phyloP scores from a whole-genome alignment of 257 asterid species.

The Primulina tabacum region DNA sequence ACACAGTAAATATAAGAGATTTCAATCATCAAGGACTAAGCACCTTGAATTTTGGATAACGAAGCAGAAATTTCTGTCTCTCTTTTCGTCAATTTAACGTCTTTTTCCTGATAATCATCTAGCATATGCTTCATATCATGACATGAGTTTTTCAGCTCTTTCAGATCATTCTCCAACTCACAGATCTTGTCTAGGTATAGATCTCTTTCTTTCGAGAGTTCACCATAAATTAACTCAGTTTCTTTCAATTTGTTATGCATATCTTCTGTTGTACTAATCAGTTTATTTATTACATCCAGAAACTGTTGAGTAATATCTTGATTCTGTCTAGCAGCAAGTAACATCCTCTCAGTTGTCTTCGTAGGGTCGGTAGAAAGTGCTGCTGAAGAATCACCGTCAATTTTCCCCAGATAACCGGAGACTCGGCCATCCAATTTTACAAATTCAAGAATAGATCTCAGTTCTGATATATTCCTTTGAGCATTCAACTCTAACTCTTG shows the following conservation, averaged over 20 bases:
- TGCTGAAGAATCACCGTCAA: slow-evolving; percentile 33
- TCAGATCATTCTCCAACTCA: slow-evolving; percentile 63
- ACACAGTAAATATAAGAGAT: slow-evolving; percentile 12
- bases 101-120: slow-evolving; percentile 49
- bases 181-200: slow-evolving; percentile 39
- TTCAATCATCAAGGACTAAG: slow-evolving; percentile 19
- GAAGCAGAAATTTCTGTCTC: slow-evolving; percentile 57
- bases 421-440: slow-evolving; percentile 37
- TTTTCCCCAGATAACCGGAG: slow-evolving; percentile 29
- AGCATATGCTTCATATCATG: slow-evolving; percentile 42
- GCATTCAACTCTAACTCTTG: slow-evolving; percentile 45
- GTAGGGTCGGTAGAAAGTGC: slow-evolving; percentile 38
- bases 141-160: slow-evolving; percentile 39
- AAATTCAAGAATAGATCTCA: slow-evolving; percentile 38
- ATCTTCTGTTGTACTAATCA: slow-evolving; percentile 38
- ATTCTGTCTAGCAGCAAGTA: slow-evolving; percentile 49
- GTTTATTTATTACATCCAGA: slow-evolving; percentile 37
- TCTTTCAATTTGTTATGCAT: slow-evolving; percentile 51
- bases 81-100: slow-evolving; percentile 44
- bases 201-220: slow-evolving; percentile 59
- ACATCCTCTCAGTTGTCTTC: slow-evolving; percentile 57
- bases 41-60: slow-evolving; percentile 54
- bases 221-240: slow-evolving; percentile 41
- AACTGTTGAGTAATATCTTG: slow-evolving; percentile 43
- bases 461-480: slow-evolving; percentile 35